Conservation (phyloP, 257 asterid species). For the Jaltomata sinuosa region DNA sequence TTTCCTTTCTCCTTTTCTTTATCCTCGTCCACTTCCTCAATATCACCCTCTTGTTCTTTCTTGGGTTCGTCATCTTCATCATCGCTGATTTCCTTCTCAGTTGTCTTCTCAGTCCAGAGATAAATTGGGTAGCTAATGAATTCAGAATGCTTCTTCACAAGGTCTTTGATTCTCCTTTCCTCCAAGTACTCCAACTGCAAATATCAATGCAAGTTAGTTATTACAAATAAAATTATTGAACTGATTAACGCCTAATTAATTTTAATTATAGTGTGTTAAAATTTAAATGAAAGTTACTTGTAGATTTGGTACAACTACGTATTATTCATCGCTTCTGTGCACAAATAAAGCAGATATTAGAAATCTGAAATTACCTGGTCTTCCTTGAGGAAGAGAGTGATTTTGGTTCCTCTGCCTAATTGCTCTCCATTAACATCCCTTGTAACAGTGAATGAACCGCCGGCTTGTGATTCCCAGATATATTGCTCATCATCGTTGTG, state of each 20-base stretch:
- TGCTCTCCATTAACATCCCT: conserved; percentile 3
- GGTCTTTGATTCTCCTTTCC: conserved; percentile 9
- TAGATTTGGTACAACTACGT: background rate
- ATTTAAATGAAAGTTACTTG: background rate
- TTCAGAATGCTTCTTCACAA: conserved; percentile 9
- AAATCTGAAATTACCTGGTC: background rate
- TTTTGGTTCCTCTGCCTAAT: conserved; percentile 14
- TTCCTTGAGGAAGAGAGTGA: conserved; percentile 6
- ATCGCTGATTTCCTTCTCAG: conserved; percentile 3
- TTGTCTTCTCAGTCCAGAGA: conserved; percentile 7
- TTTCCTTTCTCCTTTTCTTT: conserved; percentile 5
- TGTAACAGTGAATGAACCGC: conserved; percentile 10
- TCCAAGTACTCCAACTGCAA: conserved; percentile 11
- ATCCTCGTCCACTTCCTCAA: conserved; percentile 8
- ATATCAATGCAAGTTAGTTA: background rate
- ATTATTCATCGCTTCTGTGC: background rate
- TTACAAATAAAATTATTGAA: background rate
- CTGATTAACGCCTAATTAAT: no score
- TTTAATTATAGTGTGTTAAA: no score
- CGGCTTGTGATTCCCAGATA: conserved; percentile 10
- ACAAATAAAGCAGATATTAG: background rate
- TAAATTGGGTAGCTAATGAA: conserved; percentile 14
- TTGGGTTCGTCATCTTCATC: conserved; percentile 13
- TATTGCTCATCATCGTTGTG: conserved; percentile 11
- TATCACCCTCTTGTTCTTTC: conserved; percentile 3